Base-by-base conservation (phyloP, 2,329 filamentous ascomycete species). In the Emmonsiellopsis sp. region DNA sequence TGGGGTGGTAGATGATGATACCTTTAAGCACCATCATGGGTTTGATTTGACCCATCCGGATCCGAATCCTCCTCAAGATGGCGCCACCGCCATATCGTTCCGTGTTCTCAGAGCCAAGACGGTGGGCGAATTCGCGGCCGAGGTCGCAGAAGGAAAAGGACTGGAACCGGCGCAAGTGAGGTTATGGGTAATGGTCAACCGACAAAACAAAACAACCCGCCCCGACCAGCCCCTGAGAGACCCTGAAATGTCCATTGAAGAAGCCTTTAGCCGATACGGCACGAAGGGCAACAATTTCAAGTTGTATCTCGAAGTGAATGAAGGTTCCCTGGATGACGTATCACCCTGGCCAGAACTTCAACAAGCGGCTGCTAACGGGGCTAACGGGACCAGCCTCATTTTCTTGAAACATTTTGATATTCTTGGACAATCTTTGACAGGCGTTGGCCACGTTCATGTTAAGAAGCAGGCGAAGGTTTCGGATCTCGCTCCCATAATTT, bases 101-200 rank as follows among this genome's bases (percentile, higher is more conserved):
- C 83, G 88, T 42, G 73, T 93, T 32, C 80, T 91, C 40, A 84
- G 86, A 56, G 77, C 83, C n/a, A 86, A 85, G 60, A 87, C 84
- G 0, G 79, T 97, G 58, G 75, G 82, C 46, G 86, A 96, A 6
- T 84, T 97, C 57, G 81, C 85, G 5, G 74, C 76, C 31, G 78
- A 79, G 21, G 78, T 97, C 55, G 90, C 87, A 0, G 71, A 81
- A 40, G 86, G 95, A 53, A 77, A 86, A 49, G 78, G 76, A 0
- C 70, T 86, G 49, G 83, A 91, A 44, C 76, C 85, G 0, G 82
- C 83, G 53, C 80, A 82, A 56, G 72, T 97, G 27, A 83, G 93
- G 21, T 80, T 95, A 14, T 98, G 93, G 94, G 83, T 89, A 52
- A 96, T 98, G 91, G 93, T 98, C 1, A 97, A 96, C 66, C 86